These are phyloP conservation scores for Phlyctochytrium arcticum DNA, from an alignment of 192 early-diverging fungal species.

Conservation along the genomic window DNA sequence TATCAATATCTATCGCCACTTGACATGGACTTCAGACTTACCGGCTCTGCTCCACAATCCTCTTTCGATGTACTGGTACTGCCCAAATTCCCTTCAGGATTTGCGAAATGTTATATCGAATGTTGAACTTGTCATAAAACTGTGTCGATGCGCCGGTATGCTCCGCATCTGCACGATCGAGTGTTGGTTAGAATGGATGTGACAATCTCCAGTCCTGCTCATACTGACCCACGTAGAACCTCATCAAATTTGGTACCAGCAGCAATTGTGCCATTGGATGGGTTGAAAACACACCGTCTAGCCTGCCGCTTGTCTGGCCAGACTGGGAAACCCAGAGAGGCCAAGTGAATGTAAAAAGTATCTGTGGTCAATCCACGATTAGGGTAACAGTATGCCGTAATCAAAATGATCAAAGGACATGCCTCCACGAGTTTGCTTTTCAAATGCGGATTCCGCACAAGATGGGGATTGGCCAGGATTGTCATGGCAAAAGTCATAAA, in stretches of 20 bases:
- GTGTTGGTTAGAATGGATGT: too few relatives aligned
- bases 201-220: conserved; percentile 4
- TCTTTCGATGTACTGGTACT: conserved; percentile 64
- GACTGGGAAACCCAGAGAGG: conserved; percentile 50
- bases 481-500: conserved; percentile 66
- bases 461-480: conserved; percentile 71
- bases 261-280: conserved; percentile 70
- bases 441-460: conserved; percentile 92
- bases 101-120: conserved; percentile 92
- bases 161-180: conserved; percentile 80
- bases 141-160: conserved; percentile 87
- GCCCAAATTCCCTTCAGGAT: conserved; percentile 81
- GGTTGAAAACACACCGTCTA: conserved; percentile 61
- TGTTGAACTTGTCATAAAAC: conserved; percentile 99
- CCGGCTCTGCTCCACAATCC: conserved; percentile 58
- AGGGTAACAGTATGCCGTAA: neutral
- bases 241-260: conserved; percentile 78
- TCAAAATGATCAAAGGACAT: neutral
- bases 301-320: conserved; percentile 31
- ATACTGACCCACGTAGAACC: conserved; percentile 83
- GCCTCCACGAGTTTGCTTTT: conserved; percentile 94
- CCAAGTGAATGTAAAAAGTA: conserved; percentile 76
- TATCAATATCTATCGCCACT: too few relatives aligned
- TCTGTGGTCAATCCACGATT: conserved; percentile 37
- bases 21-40: conserved; percentile 28